Evolutionary conservation across 768 basidiomycete species (phyloP).

Genomic region (Asterophora parasitica): DNA sequence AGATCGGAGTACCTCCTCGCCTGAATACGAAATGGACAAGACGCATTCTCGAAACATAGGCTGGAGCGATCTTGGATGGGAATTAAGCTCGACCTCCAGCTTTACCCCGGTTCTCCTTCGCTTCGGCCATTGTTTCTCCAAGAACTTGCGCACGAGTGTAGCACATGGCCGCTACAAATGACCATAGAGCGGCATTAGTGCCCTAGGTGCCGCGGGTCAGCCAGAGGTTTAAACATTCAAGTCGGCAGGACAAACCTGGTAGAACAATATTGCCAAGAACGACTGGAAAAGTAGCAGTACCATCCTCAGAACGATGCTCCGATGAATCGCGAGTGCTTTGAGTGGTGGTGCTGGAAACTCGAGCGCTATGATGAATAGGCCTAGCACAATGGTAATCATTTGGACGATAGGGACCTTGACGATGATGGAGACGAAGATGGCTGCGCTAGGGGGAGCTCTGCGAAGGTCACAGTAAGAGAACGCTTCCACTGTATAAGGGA

Average conservation of each 20-base stretch:
- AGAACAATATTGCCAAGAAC: constrained; percentile 61
- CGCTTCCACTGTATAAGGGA: background rate
- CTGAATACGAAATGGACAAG: background rate
- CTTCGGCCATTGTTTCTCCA: constrained; percentile 67
- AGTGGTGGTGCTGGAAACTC: constrained; percentile 67
- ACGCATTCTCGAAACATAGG: background rate
- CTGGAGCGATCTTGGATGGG: background rate
- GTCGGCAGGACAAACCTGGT: constrained; percentile 55
- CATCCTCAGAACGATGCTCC: constrained; percentile 60
- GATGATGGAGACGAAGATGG: constrained; percentile 67
- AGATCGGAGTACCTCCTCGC: constrained; percentile 5
- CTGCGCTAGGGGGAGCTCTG: constrained; percentile 57
- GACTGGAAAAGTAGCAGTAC: constrained; percentile 61
- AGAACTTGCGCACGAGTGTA: constrained; percentile 62
- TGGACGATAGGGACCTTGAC: constrained; percentile 77
- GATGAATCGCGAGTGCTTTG: constrained; percentile 52
- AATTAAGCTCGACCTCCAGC: constrained; percentile 47
- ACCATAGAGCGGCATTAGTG: constrained; percentile 79
- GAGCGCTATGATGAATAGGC: constrained; percentile 52
- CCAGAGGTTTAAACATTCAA: background rate
- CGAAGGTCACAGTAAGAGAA: background rate
- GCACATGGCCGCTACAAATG: constrained; percentile 62
- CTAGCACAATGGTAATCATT: constrained; percentile 58
- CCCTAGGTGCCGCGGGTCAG: constrained; percentile 53
- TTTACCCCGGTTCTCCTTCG: constrained; percentile 58